phyloP scores from a whole-genome alignment of 2,329 filamentous ascomycete genomes.

The Cryphonectria parasitica region DNA sequence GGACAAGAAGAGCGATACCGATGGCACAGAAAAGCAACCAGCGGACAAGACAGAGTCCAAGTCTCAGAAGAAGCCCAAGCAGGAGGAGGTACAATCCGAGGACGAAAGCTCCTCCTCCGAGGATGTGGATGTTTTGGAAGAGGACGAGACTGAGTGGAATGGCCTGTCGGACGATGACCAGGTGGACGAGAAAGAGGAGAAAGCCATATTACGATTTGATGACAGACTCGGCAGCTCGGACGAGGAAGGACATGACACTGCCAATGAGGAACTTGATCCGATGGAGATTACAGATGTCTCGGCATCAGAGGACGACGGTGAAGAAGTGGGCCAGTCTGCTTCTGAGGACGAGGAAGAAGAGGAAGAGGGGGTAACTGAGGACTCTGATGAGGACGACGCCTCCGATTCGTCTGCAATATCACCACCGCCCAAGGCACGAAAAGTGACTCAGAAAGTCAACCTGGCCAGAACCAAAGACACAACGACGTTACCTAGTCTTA shows the following conservation, averaged over 20 bases:
- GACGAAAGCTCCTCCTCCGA: constrained; percentile 28
- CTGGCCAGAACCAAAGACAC: constrained; percentile 43
- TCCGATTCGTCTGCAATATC: constrained; percentile 30
- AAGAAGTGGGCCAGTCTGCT: constrained; percentile 34
- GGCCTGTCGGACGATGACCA: constrained; percentile 39
- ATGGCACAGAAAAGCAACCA: constrained; percentile 40
- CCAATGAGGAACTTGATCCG: constrained; percentile 29
- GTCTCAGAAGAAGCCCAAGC: constrained; percentile 32
- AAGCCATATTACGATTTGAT: constrained; percentile 32
- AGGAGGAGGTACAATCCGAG: constrained; percentile 30
- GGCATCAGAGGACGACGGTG: constrained; percentile 30
- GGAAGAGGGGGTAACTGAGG: constrained; percentile 26
- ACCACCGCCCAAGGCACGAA: constrained; percentile 33
- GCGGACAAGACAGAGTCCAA: constrained; percentile 31
- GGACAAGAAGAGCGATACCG: constrained; percentile 32
- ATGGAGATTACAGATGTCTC: constrained; percentile 31
- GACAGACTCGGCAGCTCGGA: constrained; percentile 26
- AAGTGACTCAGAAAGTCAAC: constrained; percentile 35
- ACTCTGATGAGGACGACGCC: constrained; percentile 3
- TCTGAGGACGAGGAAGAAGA: constrained; percentile 26
- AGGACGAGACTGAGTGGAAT: constrained; percentile 42
- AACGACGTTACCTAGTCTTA: constrained; percentile 74
- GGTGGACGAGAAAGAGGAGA: constrained; percentile 39
- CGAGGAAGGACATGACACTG: constrained; percentile 31
- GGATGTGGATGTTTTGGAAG: constrained; percentile 38